These are phyloP conservation scores for Monosporascus ibericus DNA, from an alignment of 2,329 filamentous ascomycete genomes.

Conservation along the genomic window DNA sequence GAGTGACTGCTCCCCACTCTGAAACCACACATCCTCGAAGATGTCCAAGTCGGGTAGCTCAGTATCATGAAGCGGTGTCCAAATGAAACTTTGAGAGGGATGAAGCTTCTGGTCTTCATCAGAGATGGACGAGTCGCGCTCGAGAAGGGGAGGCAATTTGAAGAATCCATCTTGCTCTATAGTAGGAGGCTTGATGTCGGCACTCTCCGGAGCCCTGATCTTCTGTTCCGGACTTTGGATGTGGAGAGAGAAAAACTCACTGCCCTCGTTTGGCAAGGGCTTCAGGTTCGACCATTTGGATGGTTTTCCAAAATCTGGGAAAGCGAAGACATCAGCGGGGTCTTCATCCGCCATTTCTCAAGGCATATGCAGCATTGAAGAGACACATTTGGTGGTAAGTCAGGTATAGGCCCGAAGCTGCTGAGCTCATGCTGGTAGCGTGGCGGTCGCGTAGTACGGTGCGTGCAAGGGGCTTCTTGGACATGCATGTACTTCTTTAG, in stretches of 20 bases:
- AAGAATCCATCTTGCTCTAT: conserved; percentile 33
- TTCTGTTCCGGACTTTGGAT: conserved; percentile 23
- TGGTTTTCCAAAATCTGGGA: conserved; percentile 54
- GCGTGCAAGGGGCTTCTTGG: too few relatives aligned
- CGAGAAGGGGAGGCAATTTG: conserved; percentile 30
- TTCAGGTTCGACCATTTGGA: conserved; percentile 42
- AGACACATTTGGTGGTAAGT: conserved; percentile 7
- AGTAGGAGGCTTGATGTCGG: background rate
- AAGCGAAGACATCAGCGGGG: conserved; percentile 53
- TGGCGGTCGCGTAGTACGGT: too few relatives aligned
- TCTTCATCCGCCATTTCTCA: conserved; percentile 35
- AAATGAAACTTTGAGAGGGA: conserved; percentile 1
- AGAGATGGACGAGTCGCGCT: conserved; percentile 11
- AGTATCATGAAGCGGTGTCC: conserved; percentile 18
- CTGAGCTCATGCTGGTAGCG: too few relatives aligned
- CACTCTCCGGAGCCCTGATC: conserved; percentile 5
- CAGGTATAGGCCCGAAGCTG: background rate
- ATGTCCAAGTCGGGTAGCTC: conserved; percentile 19
- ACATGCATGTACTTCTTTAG: too few relatives aligned
- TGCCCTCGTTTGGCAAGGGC: conserved; percentile 13
- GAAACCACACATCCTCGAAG: conserved; percentile 43
- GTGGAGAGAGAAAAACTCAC: conserved; percentile 39
- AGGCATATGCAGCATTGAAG: conserved; percentile 2
- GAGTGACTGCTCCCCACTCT: conserved; percentile 25
- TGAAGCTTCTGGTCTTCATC: conserved; percentile 4